Percentiles rank a stretch among this genome's conserved stretches.
Conservation (phyloP, 1,284 basidiomycete species). For the Trametes sp. region DNA sequence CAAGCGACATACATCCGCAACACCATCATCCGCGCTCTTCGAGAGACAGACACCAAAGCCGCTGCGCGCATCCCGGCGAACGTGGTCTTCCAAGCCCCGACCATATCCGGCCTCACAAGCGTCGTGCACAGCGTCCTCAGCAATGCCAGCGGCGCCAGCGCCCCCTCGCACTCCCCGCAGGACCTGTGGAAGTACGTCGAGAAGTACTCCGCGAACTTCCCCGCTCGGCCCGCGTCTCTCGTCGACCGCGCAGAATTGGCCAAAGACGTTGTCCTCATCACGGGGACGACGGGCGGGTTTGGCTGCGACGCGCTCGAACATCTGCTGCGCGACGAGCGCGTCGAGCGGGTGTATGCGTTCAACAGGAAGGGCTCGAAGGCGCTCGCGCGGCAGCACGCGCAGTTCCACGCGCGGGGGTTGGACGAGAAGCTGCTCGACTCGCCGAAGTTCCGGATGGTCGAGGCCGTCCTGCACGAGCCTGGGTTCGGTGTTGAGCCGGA, state of each 20-base stretch:
- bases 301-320: slow-evolving; percentile 34
- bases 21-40: slow-evolving; percentile 38
- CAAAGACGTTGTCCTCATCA: slow-evolving; percentile 36
- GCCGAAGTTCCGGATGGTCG: slow-evolving; percentile 43
- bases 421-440: slow-evolving; percentile 37
- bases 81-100: slow-evolving; percentile 47
- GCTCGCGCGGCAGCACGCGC: slow-evolving; percentile 39
- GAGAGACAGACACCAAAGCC: slow-evolving; percentile 16
- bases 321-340: slow-evolving; percentile 22
- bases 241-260: not conserved
- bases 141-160: slow-evolving; percentile 33
- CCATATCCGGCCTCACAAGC: slow-evolving; percentile 39
- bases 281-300: slow-evolving; percentile 38
- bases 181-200: slow-evolving; percentile 21
- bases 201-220: slow-evolving; percentile 24
- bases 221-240: slow-evolving; percentile 8
- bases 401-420: slow-evolving; percentile 41
- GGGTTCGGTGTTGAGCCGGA: slow-evolving; percentile 40
- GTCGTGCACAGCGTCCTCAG: slow-evolving; percentile 29
- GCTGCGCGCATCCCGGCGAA: slow-evolving; percentile 35
- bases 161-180: slow-evolving; percentile 18
- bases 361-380: slow-evolving; percentile 25
- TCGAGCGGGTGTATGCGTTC: slow-evolving; percentile 35
- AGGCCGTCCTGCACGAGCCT: slow-evolving; percentile 40
- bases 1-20: slow-evolving; percentile 47